phyloP scores from a whole-genome alignment of 306 rosid species.

The Rosa lucieae region DNA sequence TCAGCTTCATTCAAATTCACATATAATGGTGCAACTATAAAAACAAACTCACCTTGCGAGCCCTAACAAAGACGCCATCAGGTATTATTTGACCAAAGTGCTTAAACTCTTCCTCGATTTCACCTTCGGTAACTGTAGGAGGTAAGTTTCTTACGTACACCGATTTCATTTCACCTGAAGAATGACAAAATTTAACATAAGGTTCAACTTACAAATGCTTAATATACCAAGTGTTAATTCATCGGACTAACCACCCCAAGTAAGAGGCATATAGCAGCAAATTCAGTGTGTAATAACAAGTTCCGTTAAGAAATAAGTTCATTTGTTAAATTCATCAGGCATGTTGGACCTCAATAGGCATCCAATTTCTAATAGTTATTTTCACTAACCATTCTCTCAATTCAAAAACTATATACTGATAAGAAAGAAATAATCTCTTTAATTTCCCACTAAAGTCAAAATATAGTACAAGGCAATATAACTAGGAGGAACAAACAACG shows the following conservation, averaged over 20 bases:
- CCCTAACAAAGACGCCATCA: slow-evolving; percentile 85
- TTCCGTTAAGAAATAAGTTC: background rate
- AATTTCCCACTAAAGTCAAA: background rate
- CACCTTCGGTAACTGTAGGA: slow-evolving; percentile 70
- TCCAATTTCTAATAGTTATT: background rate
- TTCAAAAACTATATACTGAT: no score
- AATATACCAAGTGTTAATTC: background rate
- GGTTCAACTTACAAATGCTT: slow-evolving; percentile 14
- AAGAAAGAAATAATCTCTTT: background rate
- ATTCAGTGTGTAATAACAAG: background rate
- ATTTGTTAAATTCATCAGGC: background rate
- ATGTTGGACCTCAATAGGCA: background rate
- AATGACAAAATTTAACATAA: slow-evolving; percentile 20
- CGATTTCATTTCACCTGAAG: slow-evolving; percentile 79
- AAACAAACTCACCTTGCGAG: slow-evolving; percentile 59
- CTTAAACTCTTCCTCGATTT: slow-evolving; percentile 78
- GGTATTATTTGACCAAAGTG: slow-evolving; percentile 74
- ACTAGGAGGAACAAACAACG: background rate
- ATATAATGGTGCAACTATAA: background rate
- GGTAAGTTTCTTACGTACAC: slow-evolving; percentile 92
- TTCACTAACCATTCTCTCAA: no score
- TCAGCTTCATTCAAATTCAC: slow-evolving; percentile 22
- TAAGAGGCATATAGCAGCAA: background rate
- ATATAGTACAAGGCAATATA: background rate
- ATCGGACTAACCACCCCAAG: background rate